Evolutionary conservation across 2,329 filamentous ascomycete genomes (phyloP).

Genomic region (Pestalotiopsis sp.): DNA sequence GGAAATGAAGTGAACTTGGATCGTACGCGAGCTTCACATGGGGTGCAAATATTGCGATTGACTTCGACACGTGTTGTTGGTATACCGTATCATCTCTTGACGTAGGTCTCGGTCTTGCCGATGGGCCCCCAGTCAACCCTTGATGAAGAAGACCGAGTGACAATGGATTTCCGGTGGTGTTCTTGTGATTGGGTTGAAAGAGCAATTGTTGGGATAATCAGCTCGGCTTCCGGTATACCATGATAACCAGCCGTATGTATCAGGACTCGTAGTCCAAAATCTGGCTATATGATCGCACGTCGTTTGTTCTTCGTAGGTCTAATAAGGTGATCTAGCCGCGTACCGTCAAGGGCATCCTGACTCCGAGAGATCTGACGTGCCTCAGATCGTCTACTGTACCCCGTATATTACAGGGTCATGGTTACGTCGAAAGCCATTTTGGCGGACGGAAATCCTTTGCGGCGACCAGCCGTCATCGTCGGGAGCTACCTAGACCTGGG

Average conservation of each 20-base stretch:
- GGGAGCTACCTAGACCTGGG: not conserved
- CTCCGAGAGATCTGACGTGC: not conserved
- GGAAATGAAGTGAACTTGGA: not conserved
- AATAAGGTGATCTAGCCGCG: not conserved
- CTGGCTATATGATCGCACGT: not conserved
- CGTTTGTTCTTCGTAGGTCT: not conserved
- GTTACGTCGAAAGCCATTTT: not conserved
- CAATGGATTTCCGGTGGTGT: not conserved
- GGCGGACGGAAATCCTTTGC: not conserved
- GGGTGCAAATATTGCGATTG: not conserved
- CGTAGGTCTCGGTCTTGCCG: not conserved
- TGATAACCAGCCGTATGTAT: not conserved
- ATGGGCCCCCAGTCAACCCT: not conserved
- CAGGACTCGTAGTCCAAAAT: not conserved
- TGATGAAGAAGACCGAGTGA: not conserved
- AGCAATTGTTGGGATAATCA: not conserved
- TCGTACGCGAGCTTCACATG: not conserved
- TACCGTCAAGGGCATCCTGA: not conserved
- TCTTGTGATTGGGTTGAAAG: not conserved
- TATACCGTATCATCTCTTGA: not conserved
- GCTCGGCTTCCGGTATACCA: not conserved
- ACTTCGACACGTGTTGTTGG: not conserved
- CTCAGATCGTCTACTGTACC: not conserved
- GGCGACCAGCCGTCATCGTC: not conserved
- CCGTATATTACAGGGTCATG: slow-evolving; percentile 7